Base-by-base conservation (phyloP, 2,329 filamentous ascomycete species). In the Botryotinia convoluta region DNA sequence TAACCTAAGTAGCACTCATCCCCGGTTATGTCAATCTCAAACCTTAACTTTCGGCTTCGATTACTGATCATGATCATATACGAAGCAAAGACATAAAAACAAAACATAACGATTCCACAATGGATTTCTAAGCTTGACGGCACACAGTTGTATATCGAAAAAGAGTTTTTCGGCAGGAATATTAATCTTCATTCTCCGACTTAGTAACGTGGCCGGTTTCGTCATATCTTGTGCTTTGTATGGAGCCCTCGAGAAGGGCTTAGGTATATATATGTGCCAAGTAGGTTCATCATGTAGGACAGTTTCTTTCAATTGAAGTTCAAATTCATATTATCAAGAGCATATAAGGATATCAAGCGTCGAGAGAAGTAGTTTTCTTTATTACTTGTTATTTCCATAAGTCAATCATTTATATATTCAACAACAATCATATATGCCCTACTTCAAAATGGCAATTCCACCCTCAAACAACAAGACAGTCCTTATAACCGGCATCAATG, bases 401-500 rank as follows among this genome's bases (percentile, higher is more conserved):
- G 16, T 54, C 26, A 39, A 39, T 7, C 20, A 22, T 22, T 18
- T 26, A 54, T 29, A 39, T 5, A 57, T 42, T 14, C 35, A 32
- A 42, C 16, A 32, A 0, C 4, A 20, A 14, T 44, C 26, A 26
- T 12, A 60, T 3, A 10, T 32, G 22, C 35, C 48, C 22, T 16
- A 16, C 35, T 16, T 20, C 26, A 64, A 61, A 54, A 80, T 80
- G 78, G 73, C 77, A 45, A 69, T 79, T 45, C 72, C 78, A 69
- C 37, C 54, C 59, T 76, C 74, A 39, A 79, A 81, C 42, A 74
- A 78, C 48, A 76, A 79, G 61, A 79, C 77, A 8, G 75, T 81
- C 12, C 76, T 81, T 32, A 76, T 82, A 48, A 82, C 81, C 16
- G 81, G 81, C 8, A 79, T 79, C 65, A 81, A 81, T 72, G 81